These are phyloP conservation scores for Mortierella sp. DNA, from an alignment of 371 early-diverging fungal genomes.

Conservation along the genomic window DNA sequence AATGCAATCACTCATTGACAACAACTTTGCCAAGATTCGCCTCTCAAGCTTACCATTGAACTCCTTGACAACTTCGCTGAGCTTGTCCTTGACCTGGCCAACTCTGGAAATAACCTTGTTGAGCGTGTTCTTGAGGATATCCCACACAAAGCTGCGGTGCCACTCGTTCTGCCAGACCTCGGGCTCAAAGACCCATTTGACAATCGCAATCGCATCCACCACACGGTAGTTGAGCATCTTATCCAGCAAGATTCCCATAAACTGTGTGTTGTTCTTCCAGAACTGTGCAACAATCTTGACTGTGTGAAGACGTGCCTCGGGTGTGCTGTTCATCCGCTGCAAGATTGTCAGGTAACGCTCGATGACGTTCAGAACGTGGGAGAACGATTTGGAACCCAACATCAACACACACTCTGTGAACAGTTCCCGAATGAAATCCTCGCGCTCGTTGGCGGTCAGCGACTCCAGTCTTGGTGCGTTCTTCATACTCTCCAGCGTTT, in stretches of 20 bases:
- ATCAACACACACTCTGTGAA: conserved; percentile 87
- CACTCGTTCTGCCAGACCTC: conserved; percentile 66
- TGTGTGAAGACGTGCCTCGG: conserved; percentile 76
- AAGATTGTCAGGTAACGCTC: conserved; percentile 86
- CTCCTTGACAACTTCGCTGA: conserved; percentile 60
- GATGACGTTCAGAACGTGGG: conserved; percentile 91
- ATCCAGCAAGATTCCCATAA: conserved; percentile 90
- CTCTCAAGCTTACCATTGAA: conserved; percentile 36
- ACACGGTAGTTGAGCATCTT: conserved; percentile 95
- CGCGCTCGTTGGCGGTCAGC: conserved; percentile 59
- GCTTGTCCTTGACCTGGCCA: conserved; percentile 75
- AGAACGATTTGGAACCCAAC: conserved; percentile 93
- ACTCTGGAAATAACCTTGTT: conserved; percentile 89
- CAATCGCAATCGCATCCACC: conserved; percentile 85
- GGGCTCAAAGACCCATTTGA: conserved; percentile 81
- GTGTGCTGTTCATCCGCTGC: conserved; percentile 70
- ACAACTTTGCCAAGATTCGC: not conserved
- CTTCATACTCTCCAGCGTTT: conserved; percentile 63
- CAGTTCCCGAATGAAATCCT: conserved; percentile 72
- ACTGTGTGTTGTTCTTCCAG: conserved; percentile 90
- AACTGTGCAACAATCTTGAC: conserved; percentile 84
- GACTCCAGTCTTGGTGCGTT: conserved; percentile 55
- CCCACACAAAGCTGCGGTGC: conserved; percentile 79
- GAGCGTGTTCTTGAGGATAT: conserved; percentile 83
- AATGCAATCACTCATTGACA: not conserved